A percentile compares a stretch with the other conserved stretches of the same genome.
Evolutionary conservation across 208 protist species (phyloP).

Genomic region (Acanthamoeba castellanii): DNA sequence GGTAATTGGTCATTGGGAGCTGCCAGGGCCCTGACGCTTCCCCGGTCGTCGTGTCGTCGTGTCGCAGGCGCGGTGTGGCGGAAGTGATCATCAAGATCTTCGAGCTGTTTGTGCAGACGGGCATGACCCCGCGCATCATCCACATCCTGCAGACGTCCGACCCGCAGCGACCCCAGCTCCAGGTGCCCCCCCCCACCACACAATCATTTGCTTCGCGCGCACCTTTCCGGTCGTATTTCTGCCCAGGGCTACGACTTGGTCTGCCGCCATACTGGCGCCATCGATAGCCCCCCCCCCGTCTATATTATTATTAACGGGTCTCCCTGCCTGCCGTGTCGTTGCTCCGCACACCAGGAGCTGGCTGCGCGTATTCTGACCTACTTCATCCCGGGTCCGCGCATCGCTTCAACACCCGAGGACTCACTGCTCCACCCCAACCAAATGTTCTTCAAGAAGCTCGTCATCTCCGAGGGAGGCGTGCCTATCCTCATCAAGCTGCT

Average conservation of each 20-base stretch:
- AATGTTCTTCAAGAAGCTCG: slow-evolving; percentile 70
- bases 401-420: slow-evolving; percentile 53
- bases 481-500: slow-evolving; percentile 37
- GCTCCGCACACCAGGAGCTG: neutral
- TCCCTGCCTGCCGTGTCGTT: neutral
- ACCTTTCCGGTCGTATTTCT: too few relatives aligned
- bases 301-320: too few relatives aligned
- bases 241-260: too few relatives aligned
- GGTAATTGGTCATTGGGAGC: neutral
- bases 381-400: slow-evolving; percentile 49
- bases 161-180: neutral
- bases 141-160: slow-evolving; percentile 17
- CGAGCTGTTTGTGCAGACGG: slow-evolving; percentile 22
- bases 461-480: slow-evolving; percentile 59
- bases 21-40: neutral
- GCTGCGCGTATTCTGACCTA: slow-evolving; percentile 29
- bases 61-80: neutral
- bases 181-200: too few relatives aligned
- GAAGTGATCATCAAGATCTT: slow-evolving; percentile 55
- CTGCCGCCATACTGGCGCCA: too few relatives aligned
- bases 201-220: too few relatives aligned
- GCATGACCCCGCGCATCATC: slow-evolving; percentile 8
- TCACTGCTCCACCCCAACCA: slow-evolving; percentile 32
- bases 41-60: neutral
- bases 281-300: too few relatives aligned